Evolutionary conservation across 1,284 basidiomycete genomes (phyloP), one percentile per base, ranked within the genome.

Genomic region (Neonothopanus nambi): DNA sequence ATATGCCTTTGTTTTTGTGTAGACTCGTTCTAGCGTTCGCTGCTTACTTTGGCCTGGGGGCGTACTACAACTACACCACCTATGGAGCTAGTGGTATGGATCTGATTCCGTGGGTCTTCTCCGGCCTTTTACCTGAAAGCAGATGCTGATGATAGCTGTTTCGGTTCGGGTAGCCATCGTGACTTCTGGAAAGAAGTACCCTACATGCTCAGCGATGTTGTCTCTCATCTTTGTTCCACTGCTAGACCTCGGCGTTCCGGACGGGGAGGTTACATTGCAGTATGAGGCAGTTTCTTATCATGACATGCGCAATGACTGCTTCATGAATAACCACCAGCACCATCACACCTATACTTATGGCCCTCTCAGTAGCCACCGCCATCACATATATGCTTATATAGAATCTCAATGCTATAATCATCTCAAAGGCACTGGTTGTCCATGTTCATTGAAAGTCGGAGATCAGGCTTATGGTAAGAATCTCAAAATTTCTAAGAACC

Each of bases 161-260:
- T n/a, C n/a, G 30, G 30, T 9, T 8, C 30, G 9, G 30, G 30
- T 59, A 92, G 90, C 56, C 90, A 93, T 69, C 87, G 89, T 42
- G 89, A 92, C 66, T 91, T 93, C 70, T 92, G 89, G 89, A 74
- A 84, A 67, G 91, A 93, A 69, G 85, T 93, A 4, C 91, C 91
- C 3, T 91, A 89, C 62, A 87, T 93, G 81, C 66, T 91, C 33
- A 76, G 78, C 37, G 91, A 93, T 62, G 82, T 93, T 30, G 65
- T 85, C 45, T 82, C 85, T 13, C 89, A 91, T 69, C 69, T 92
- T 39, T 90, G 88, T 67, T 84, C 87, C 18, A 78, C 78, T 44
- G 77, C 89, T 42, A 84, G 85, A 50, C 81, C 85, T 57, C 78
- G 82, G 61, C 80, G 80, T 39, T 74, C 82, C 15, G 81, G 73